Evolutionary conservation across 2,329 filamentous ascomycete species (phyloP).

Genomic region (Colletotrichum coccodes): DNA sequence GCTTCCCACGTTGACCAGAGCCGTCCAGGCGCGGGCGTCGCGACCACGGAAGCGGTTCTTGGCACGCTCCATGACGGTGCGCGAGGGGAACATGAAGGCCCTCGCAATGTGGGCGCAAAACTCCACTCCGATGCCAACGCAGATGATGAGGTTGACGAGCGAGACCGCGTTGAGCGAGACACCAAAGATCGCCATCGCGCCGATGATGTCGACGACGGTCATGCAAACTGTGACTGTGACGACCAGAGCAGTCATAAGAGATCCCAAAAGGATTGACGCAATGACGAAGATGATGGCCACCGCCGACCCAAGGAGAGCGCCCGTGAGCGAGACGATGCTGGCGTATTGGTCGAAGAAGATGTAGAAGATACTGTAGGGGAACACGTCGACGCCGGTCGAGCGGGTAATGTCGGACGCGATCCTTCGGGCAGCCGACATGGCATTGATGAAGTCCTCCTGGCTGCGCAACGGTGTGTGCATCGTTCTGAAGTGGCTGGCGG

Average conservation of each 20-base stretch:
- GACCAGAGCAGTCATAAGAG: conserved; percentile 80
- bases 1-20: conserved; percentile 92
- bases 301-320: conserved; percentile 82
- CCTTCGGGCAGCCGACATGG: conserved; percentile 88
- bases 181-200: conserved; percentile 88
- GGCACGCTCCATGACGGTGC: conserved; percentile 82
- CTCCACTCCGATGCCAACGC: conserved; percentile 94
- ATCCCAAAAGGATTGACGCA: conserved; percentile 84
- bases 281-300: conserved; percentile 87
- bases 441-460: conserved; percentile 92
- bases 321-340: conserved; percentile 83
- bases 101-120: conserved; percentile 98
- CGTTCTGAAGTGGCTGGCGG: conserved; percentile 91
- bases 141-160: conserved; percentile 96
- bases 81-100: conserved; percentile 93
- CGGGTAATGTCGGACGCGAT: conserved; percentile 81
- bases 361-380: conserved; percentile 97
- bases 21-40: conserved; percentile 90
- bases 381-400: conserved; percentile 82
- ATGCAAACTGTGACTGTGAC: conserved; percentile 90
- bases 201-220: conserved; percentile 94
- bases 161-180: conserved; percentile 96
- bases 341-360: conserved; percentile 99
- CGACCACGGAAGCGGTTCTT: conserved; percentile 82
- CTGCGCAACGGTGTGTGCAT: conserved; percentile 87